Evolutionary conservation across 2,329 filamentous ascomycete genomes (phyloP).

Genomic region (Capronia coronata): DNA sequence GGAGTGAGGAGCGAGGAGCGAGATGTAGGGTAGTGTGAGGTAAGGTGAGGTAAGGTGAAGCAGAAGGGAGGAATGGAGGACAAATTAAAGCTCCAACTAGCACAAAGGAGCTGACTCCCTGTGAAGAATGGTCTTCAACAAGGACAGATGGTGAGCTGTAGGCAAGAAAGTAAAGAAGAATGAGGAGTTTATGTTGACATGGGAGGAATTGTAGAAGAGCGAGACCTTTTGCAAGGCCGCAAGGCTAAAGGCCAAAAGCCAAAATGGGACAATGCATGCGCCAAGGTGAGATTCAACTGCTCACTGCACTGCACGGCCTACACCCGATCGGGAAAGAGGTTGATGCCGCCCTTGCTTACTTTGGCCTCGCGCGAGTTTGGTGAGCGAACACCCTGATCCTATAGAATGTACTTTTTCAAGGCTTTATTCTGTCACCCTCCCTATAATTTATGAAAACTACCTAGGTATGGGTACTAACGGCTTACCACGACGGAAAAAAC

Average conservation of each 20-base stretch:
- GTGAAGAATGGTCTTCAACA: slow-evolving; percentile 11
- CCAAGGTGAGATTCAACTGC: not conserved
- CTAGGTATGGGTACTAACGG: no score
- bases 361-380: no score
- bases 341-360: no score
- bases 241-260: slow-evolving; percentile 10
- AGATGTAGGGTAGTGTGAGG: slow-evolving; percentile 8
- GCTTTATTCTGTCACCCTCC: no score
- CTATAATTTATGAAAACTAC: no score
- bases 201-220: slow-evolving; percentile 11
- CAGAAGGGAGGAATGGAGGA: slow-evolving; percentile 11
- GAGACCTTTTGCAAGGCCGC: slow-evolving; percentile 10
- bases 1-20: slow-evolving; percentile 4
- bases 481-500: no score
- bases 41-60: slow-evolving; percentile 17
- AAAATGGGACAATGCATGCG: slow-evolving; percentile 5
- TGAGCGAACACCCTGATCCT: no score
- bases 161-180: slow-evolving; percentile 10
- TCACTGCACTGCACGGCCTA: no score
- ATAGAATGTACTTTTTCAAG: no score
- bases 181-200: slow-evolving; percentile 24
- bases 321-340: no score
- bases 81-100: slow-evolving; percentile 25
- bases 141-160: slow-evolving; percentile 10
- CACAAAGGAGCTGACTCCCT: slow-evolving; percentile 16